A percentile compares a stretch with the other conserved stretches of the same genome.
These are phyloP conservation scores for Ambrosia trifida DNA, from an alignment of 129 eudicot genomes.

Conservation along the genomic window DNA sequence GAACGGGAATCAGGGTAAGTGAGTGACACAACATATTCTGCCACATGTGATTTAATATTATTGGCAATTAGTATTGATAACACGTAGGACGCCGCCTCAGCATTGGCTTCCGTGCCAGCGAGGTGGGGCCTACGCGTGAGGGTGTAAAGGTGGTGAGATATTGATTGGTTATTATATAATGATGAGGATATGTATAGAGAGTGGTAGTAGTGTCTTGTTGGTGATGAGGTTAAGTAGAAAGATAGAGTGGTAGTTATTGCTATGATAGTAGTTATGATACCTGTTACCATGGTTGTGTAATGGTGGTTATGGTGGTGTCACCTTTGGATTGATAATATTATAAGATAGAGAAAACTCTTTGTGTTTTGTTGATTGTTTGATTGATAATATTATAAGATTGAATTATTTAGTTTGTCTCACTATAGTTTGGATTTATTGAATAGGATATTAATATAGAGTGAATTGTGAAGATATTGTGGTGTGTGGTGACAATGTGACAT, in stretches of 20 bases:
- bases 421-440: too few species aligned
- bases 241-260: conserved; percentile 50
- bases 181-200: conserved; percentile 48
- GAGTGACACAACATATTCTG: conserved; percentile 49
- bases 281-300: conserved; percentile 30
- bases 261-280: conserved; percentile 31
- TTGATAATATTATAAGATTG: too few species aligned
- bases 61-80: conserved; percentile 56
- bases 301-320: too few species aligned
- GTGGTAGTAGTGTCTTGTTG: conserved; percentile 50
- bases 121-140: conserved; percentile 81
- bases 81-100: conserved; percentile 65
- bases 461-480: not conserved
- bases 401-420: too few species aligned
- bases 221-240: conserved; percentile 37
- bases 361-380: too few species aligned
- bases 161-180: conserved; percentile 51
- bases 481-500: not conserved
- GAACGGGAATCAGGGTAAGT: conserved; percentile 66
- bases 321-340: too few species aligned
- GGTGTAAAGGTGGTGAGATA: conserved; percentile 63
- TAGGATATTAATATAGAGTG: too few species aligned
- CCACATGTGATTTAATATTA: conserved; percentile 51
- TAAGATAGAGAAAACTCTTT: too few species aligned
- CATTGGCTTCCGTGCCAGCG: conserved; percentile 77